Percentiles rank a stretch among this genome's conserved stretches.
Conservation (phyloP, 805 yeast species). For the Huiozyma sinensis region DNA sequence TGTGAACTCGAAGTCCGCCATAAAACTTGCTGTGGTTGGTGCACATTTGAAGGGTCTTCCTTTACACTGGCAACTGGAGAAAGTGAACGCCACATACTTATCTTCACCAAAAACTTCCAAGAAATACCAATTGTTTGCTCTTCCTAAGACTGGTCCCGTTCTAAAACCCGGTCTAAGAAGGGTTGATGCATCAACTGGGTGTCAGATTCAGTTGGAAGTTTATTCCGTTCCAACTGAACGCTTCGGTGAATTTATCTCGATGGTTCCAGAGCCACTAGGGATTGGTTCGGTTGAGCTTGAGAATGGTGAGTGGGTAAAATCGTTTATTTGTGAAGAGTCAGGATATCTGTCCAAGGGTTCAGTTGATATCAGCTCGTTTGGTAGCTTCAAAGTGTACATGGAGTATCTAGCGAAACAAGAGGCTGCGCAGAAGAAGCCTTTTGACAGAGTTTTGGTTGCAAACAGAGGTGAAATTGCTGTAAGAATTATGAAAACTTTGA, state of each 20-base stretch:
- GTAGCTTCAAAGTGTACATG: conserved; percentile 74
- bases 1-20: conserved; percentile 29
- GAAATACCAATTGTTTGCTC: conserved; percentile 67
- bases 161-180: conserved; percentile 85
- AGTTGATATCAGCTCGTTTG: conserved; percentile 70
- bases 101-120: conserved; percentile 58
- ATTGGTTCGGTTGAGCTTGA: conserved; percentile 85
- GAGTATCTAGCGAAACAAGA: conserved; percentile 11
- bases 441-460: conserved; percentile 81
- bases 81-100: conserved; percentile 65
- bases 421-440: conserved; percentile 42
- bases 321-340: conserved; percentile 86
- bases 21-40: conserved; percentile 88
- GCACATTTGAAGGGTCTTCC: conserved; percentile 87
- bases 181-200: conserved; percentile 40
- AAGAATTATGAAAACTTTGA: conserved; percentile 79
- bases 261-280: conserved; percentile 93
- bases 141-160: conserved; percentile 72
- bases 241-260: conserved; percentile 73
- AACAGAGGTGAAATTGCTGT: conserved; percentile 98
- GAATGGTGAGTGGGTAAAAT: conserved; percentile 76
- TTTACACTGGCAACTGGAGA: conserved; percentile 86
- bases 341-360: conserved; percentile 71
- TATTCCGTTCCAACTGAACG: conserved; percentile 69
- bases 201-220: conserved; percentile 62